Evolutionary conservation across 176 grass and related monocot genomes (phyloP).

Genomic region (Poa annua): DNA sequence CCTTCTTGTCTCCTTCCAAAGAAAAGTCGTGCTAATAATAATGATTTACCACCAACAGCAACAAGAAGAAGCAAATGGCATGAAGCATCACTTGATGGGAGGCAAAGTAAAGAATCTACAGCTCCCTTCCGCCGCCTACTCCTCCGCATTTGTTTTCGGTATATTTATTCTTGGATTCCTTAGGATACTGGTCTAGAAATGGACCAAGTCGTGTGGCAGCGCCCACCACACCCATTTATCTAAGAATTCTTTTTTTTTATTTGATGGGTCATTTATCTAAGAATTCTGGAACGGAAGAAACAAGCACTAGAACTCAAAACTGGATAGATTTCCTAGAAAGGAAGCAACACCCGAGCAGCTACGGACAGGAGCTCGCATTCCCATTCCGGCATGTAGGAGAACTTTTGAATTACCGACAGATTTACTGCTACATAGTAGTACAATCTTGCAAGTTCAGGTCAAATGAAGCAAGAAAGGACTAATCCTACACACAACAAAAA

Average conservation of each 20-base stretch:
- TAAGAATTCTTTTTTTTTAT: background rate
- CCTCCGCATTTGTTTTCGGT: conserved; percentile 21
- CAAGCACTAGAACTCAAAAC: conserved; percentile 28
- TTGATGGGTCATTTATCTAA: background rate
- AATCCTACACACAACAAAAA: background rate
- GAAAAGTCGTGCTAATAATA: conserved; percentile 7
- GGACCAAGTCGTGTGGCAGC: conserved; percentile 19
- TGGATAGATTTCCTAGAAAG: conserved; percentile 30
- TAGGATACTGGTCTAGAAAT: conserved; percentile 34
- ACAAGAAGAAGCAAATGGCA: conserved; percentile 45
- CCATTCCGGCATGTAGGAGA: conserved; percentile 30
- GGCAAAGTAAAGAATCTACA: conserved; percentile 56
- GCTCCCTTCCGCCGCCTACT: conserved; percentile 24
- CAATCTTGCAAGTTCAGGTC: conserved; percentile 23
- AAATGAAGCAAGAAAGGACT: conserved; percentile 11
- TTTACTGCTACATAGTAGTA: background rate
- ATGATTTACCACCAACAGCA: conserved; percentile 43
- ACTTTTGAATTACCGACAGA: conserved; percentile 9
- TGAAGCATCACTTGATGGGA: conserved; percentile 49
- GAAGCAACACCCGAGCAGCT: background rate
- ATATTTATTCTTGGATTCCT: conserved; percentile 34
- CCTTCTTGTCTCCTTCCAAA: conserved; percentile 17
- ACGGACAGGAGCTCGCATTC: conserved; percentile 18
- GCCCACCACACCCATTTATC: conserved; percentile 17
- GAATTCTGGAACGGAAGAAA: conserved; percentile 24